Percentiles rank a stretch among this genome's conserved stretches.
These are phyloP conservation scores for Ganoderma sinense DNA, from an alignment of 1,284 basidiomycete species.

Conservation along the genomic window DNA sequence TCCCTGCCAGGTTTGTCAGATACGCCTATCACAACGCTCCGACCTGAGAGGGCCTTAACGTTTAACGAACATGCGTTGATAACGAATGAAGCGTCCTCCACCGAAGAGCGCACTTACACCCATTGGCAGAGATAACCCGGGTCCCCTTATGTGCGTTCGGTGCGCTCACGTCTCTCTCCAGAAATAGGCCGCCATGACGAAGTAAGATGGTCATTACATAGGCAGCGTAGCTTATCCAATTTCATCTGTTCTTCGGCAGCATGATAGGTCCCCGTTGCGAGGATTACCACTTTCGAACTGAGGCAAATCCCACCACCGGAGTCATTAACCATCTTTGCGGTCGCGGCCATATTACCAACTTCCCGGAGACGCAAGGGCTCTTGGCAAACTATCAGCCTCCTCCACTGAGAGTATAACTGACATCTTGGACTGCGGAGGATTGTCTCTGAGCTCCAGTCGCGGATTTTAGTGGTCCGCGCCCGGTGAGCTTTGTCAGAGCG, in stretches of 20 bases:
- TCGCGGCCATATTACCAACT: not conserved
- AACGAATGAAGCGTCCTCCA: not conserved
- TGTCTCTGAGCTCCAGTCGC: not conserved
- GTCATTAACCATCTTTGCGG: not conserved
- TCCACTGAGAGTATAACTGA: not conserved
- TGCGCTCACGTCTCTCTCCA: not conserved
- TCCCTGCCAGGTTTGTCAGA: not conserved
- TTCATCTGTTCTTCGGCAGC: not conserved
- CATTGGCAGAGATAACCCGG: not conserved
- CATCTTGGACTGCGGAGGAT: not conserved
- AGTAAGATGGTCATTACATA: not conserved
- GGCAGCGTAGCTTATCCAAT: not conserved
- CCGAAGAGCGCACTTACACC: not conserved
- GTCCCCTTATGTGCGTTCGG: not conserved
- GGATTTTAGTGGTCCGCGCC: constrained; percentile 3
- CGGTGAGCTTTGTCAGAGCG: constrained; percentile 6
- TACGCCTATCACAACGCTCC: not conserved
- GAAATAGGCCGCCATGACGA: not conserved
- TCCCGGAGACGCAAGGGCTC: not conserved
- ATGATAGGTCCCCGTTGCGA: not conserved
- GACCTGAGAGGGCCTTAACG: not conserved
- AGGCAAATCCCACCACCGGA: constrained; percentile 1
- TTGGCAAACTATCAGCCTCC: not conserved
- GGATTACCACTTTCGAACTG: not conserved
- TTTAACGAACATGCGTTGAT: not conserved